Evolutionary conservation across 1,284 basidiomycete species (phyloP), one percentile per base, ranked within the genome.

Genomic region (Ceratobasidium sp.): DNA sequence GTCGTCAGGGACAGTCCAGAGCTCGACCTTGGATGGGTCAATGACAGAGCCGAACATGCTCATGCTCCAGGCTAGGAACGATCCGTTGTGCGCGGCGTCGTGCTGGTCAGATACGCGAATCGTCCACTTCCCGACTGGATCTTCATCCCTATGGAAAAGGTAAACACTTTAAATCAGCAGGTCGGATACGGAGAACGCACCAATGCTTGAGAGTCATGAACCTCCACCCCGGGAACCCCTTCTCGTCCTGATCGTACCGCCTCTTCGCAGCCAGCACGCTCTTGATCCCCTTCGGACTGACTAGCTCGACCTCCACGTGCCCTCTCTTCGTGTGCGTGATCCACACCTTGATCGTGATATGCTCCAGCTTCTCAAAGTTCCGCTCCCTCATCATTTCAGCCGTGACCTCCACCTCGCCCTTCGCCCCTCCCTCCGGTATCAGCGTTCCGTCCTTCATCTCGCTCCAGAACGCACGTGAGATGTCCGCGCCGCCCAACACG

Each of bases 151-250:
- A 81, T 60, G 53, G 49, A 13, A 18, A n/a, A 55, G 28, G 33
- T 33, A 33, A 33, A 33, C 33, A 4, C 33, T 33, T 33, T 33
- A 33, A 33, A 1, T 33, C 4, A 2, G 33, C 33, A 33, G 4
- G 4, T 33, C 33, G 33, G 4, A 33, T 4, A 33, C 33, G 1
- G 33, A 33, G 33, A 33, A 33, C 33, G 33, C 79, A 96, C 98
- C 98, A 99, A 85, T 99, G 98, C 86, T 99, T 99, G 78, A 99
- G 91, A 33, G 93, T 92, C 97, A 99, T 99, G 84, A 99, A 99
- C 26, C 91, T 94, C 98, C 98, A 99, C 0, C 96, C 97, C 39
- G 92, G 91, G 85, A 91, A 98, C 5, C 98, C 98, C 12, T 88
- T 89, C 3, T 83, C 84, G 15, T 91, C 93, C 64, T 86, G 85